Evolutionary conservation across 441 rosid species (phyloP), one percentile per base, ranked within the genome.

Genomic region (Adansonia gregorii): DNA sequence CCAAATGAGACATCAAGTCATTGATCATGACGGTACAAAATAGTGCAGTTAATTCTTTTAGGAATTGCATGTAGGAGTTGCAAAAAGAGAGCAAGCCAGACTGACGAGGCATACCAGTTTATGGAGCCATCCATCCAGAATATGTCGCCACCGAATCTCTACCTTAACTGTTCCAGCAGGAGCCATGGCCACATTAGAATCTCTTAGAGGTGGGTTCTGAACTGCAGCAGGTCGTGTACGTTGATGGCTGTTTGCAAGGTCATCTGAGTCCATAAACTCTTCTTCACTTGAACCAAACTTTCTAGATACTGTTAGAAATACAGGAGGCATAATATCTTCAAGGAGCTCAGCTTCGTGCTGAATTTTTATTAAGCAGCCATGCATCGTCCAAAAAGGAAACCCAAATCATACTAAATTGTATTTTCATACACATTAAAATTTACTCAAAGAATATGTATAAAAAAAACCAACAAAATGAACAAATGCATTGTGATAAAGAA

Each of bases 201-300:
- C 94, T 5, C 78, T 69, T 82, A 78, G 82, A 78, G 90, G 85
- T 66, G 85, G 83, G 81, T 86, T 88, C n/a, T 84, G 94, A 52
- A 82, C 73, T 51, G 85, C 49, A 15, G 89, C 78, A 79, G 90
- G 87, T 72, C 84, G 87, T 14, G 83, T 61, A 61, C 85, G 87
- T 74, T 89, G 88, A 71, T 85, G 92, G 63, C 84, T 85, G 82
- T 78, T 90, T 58, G 90, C 84, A 78, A 88, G 83, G 78, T 92
- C 98, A 79, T 94, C 99, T 48, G 97, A 93, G 85, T 96, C 99
- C 82, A 92, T 75, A 46, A 86, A 83, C 78, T 96, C 99, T 76
- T 96, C 98, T 79, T 92, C 98, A 78, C 94, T 94, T 49, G 95
- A 96, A 55, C 82, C 98, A 79, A 89, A 92, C 87, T 87, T 96